phyloP scores from a whole-genome alignment of 2,329 filamentous ascomycete species.

The Fusarium napiforme region DNA sequence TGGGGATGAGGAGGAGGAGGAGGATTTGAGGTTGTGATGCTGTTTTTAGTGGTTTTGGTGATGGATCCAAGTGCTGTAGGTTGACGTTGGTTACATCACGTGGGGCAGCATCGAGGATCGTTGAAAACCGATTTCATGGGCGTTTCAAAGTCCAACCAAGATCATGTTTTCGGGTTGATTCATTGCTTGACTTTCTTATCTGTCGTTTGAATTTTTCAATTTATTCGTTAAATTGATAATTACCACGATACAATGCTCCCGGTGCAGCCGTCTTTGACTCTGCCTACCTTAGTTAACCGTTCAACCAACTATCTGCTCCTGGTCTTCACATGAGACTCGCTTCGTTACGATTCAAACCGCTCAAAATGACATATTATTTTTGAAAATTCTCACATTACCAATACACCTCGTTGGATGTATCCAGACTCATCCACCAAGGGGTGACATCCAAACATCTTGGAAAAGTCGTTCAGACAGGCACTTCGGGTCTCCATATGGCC shows the following conservation, averaged over 20 bases:
- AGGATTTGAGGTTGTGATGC: conserved; percentile 9
- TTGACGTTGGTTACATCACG: conserved; percentile 29
- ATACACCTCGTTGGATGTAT: conserved; percentile 49
- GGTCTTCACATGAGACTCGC: background rate
- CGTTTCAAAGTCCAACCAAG: background rate
- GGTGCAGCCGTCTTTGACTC: background rate
- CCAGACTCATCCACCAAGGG: conserved; percentile 49
- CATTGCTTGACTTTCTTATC: background rate
- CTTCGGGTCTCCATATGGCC: conserved; percentile 50
- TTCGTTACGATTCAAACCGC: background rate
- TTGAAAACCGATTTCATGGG: background rate
- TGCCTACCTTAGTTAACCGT: background rate
- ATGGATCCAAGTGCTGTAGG: conserved; percentile 23
- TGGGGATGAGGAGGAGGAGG: background rate
- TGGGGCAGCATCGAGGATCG: conserved; percentile 13
- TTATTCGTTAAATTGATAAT: background rate
- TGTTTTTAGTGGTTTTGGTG: conserved; percentile 11
- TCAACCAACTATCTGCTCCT: background rate
- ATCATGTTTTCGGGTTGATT: background rate
- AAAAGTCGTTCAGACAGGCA: conserved; percentile 51
- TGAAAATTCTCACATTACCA: conserved; percentile 36
- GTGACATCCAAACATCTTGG: conserved; percentile 50
- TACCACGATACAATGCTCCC: background rate
- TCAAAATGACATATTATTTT: background rate
- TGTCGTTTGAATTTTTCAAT: no score